These are phyloP conservation scores for Shiraia bambusicola DNA, from an alignment of 2,329 filamentous ascomycete species.

Conservation along the genomic window DNA sequence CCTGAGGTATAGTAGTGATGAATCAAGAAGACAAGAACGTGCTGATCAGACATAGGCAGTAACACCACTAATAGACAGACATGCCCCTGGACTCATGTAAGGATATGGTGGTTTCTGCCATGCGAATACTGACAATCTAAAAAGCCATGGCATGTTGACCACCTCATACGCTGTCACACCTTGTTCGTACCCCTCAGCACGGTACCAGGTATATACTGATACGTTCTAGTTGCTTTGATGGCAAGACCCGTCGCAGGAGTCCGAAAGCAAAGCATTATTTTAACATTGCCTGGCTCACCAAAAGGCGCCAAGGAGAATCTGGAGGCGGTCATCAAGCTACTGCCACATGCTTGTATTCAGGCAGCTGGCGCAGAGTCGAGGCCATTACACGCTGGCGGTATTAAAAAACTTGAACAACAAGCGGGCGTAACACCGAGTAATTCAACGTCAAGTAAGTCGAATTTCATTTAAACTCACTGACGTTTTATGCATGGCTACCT, in stretches of 20 bases:
- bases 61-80: constrained; percentile 74
- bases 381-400: constrained; percentile 73
- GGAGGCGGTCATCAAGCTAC: constrained; percentile 80
- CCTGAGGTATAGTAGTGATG: constrained; percentile 67
- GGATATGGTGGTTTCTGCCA: constrained; percentile 17
- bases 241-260: constrained; percentile 89
- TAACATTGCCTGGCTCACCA: constrained; percentile 90
- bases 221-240: constrained; percentile 82
- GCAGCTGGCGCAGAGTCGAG: constrained; percentile 82
- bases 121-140: constrained; percentile 11
- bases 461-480: background rate
- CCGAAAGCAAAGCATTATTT: constrained; percentile 74
- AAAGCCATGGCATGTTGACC: constrained; percentile 85
- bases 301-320: constrained; percentile 95
- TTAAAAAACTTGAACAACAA: constrained; percentile 80
- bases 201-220: constrained; percentile 15
- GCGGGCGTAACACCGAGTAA: constrained; percentile 56
- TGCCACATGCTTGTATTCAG: constrained; percentile 93
- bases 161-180: constrained; percentile 83
- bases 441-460: constrained; percentile 17
- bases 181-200: constrained; percentile 63
- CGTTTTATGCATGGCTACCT: constrained; percentile 1
- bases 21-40: background rate
- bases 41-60: constrained; percentile 62
- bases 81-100: constrained; percentile 82